Conservation (phyloP, 768 basidiomycete genomes). For the Gymnopilus junonius region DNA sequence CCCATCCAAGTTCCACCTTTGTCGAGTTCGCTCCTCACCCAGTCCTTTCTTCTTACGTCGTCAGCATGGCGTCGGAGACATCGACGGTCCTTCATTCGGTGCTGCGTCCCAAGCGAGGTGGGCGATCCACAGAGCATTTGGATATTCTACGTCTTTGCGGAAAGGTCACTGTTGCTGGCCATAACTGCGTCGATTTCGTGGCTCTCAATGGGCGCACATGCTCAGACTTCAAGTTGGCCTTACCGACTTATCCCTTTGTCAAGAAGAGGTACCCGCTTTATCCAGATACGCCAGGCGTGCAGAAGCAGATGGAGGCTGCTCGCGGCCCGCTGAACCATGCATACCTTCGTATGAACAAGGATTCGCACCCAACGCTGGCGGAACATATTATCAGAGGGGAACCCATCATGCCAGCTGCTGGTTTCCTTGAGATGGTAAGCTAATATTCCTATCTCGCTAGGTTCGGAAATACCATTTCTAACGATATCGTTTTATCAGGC, state of each 20-base stretch:
- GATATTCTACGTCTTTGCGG: constrained; percentile 34
- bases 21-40: constrained; percentile 46
- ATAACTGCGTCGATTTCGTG: constrained; percentile 36
- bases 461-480: background rate
- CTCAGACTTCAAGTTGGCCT: constrained; percentile 11
- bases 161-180: constrained; percentile 28
- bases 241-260: constrained; percentile 37
- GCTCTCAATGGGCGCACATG: constrained; percentile 28
- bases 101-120: constrained; percentile 27
- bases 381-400: constrained; percentile 50
- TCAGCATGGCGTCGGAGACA: constrained; percentile 19
- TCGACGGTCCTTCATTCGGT: constrained; percentile 29
- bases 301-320: constrained; percentile 26
- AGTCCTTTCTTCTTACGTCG: constrained; percentile 38
- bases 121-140: constrained; percentile 23
- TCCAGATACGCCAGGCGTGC: constrained; percentile 18
- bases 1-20: constrained; percentile 29
- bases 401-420: constrained; percentile 51
- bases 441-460: background rate
- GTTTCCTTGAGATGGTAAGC: constrained; percentile 43
- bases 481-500: constrained; percentile 26
- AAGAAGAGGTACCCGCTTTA: constrained; percentile 18
- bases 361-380: constrained; percentile 43
- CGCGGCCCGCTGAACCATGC: constrained; percentile 41
- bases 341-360: constrained; percentile 37